Conservation (phyloP, 2,329 filamentous ascomycete species). For the Erysiphe pulchra region DNA sequence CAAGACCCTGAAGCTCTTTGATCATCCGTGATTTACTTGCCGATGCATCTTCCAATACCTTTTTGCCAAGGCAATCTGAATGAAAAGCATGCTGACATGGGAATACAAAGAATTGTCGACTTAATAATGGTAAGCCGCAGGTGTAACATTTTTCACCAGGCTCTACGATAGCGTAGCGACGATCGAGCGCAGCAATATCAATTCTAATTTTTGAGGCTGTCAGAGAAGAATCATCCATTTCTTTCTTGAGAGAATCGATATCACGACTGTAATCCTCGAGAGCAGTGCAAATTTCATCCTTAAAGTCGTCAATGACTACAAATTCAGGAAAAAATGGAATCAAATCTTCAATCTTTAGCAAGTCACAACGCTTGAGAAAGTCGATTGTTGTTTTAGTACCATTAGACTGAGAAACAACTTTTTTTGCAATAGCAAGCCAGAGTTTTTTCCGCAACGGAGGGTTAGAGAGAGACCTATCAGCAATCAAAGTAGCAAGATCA, state of each 20-base stretch:
- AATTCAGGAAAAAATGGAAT: constrained; percentile 99
- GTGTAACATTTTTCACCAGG: constrained; percentile 85
- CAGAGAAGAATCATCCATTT: constrained; percentile 84
- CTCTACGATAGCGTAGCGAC: constrained; percentile 85
- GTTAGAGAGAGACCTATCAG: constrained; percentile 60
- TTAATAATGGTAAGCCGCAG: constrained; percentile 64
- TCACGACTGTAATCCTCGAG: constrained; percentile 81
- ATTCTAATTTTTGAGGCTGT: constrained; percentile 78
- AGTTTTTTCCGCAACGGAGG: constrained; percentile 69
- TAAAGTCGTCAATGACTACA: constrained; percentile 96
- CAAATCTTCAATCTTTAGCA: constrained; percentile 83
- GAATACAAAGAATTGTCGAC: constrained; percentile 90
- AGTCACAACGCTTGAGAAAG: constrained; percentile 72
- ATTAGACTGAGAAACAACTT: constrained; percentile 65
- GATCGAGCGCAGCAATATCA: constrained; percentile 66
- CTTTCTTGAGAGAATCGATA: constrained; percentile 66
- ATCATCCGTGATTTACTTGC: constrained; percentile 55
- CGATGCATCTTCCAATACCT: constrained; percentile 61
- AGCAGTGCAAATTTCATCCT: constrained; percentile 86
- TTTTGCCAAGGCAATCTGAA: constrained; percentile 71
- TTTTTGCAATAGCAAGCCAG: constrained; percentile 85
- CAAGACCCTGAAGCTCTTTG: constrained; percentile 58
- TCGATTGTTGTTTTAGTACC: constrained; percentile 87
- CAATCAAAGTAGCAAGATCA: constrained; percentile 70
- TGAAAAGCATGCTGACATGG: constrained; percentile 97